phyloP scores from a whole-genome alignment of 2,329 filamentous ascomycete genomes.

The Trichophyton rubrum region DNA sequence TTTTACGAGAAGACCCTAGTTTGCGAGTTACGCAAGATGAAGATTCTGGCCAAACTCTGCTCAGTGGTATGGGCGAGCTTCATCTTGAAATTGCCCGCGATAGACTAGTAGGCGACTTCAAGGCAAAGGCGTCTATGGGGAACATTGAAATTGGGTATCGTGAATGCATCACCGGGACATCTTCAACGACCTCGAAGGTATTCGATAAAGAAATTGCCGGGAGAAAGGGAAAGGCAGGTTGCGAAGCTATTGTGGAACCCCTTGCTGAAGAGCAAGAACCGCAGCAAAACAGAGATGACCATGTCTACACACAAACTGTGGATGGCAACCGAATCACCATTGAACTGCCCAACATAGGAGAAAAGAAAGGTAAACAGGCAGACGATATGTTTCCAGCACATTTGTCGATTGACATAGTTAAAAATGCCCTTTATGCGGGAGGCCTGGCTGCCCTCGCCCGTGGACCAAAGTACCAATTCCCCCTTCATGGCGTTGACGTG shows the following conservation, averaged over 20 bases:
- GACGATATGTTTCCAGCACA: constrained; percentile 32
- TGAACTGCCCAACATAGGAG: constrained; percentile 37
- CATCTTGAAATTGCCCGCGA: constrained; percentile 90
- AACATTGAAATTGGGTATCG: constrained; percentile 92
- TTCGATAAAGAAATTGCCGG: constrained; percentile 74
- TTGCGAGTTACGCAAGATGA: constrained; percentile 72
- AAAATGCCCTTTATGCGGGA: constrained; percentile 58
- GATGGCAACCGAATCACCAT: constrained; percentile 62
- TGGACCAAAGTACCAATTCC: constrained; percentile 68
- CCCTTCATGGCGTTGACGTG: constrained; percentile 64
- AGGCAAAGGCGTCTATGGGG: constrained; percentile 72
- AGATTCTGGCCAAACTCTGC: constrained; percentile 82
- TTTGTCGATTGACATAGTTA: constrained; percentile 38
- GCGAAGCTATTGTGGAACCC: constrained; percentile 55
- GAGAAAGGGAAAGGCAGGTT: constrained; percentile 64
- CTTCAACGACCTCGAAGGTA: constrained; percentile 45
- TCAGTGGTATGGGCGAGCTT: constrained; percentile 92
- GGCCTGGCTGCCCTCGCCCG: constrained; percentile 71
- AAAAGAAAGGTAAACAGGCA: constrained; percentile 1
- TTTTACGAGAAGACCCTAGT: constrained; percentile 86
- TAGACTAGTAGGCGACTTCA: constrained; percentile 76
- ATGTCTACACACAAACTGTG: constrained; percentile 33
- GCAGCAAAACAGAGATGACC: constrained; percentile 10
- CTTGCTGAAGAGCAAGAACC: constrained; percentile 24
- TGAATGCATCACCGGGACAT: constrained; percentile 56